Base-by-base conservation (phyloP, 139 green algal species). In the Monoraphidium neglectum region DNA sequence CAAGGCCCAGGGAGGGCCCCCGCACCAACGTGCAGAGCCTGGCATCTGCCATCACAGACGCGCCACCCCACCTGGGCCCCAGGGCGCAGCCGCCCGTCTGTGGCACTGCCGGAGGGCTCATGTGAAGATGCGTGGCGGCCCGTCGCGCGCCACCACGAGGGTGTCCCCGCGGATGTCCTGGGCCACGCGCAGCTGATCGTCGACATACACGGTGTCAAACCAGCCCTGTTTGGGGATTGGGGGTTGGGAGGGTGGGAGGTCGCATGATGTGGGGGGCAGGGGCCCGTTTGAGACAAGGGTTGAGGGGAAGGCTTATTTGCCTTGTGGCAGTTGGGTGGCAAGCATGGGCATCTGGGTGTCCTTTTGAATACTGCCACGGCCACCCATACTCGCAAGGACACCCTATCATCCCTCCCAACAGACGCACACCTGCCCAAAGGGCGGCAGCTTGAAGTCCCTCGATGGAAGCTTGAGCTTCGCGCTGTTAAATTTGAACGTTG, bases 171-270 rank as follows among this genome's bases (percentile, higher is more conserved):
- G 82, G 21, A 81, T 90, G 83, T 98, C 94, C 62, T 85, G 82
- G 3, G 92, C 88, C 2, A 98, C 81, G 3, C 94, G 77, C 13
- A 95, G 75, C 0, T 84, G 65, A 4, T 82, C 75, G 56, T 95
- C 90, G 33, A 94, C 28, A 68, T 95, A 98, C 2, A 97, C 64
- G 5, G 81, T 96, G 70, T 98, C 91, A 80, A 98, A 97, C 92
- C 92, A 92, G 80, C 63, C 65, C 16, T 40, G 43, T 21, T 18
- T 5, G 8, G 62, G 6, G 62, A 12, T 6, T 4, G 62, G 35
- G 62, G 4, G 62, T 5, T 40, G 43, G 13, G 37, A 12, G 57
- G 15, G 56, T 3, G 30, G 8, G 21, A 76, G 68, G 10, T n/a
- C 60, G 21, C 60, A n/a, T 37, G 60, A 13, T 33, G 26, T 32